These are phyloP conservation scores for Aegilops umbellulata DNA, from an alignment of 176 grass and related monocot genomes.

Conservation along the genomic window DNA sequence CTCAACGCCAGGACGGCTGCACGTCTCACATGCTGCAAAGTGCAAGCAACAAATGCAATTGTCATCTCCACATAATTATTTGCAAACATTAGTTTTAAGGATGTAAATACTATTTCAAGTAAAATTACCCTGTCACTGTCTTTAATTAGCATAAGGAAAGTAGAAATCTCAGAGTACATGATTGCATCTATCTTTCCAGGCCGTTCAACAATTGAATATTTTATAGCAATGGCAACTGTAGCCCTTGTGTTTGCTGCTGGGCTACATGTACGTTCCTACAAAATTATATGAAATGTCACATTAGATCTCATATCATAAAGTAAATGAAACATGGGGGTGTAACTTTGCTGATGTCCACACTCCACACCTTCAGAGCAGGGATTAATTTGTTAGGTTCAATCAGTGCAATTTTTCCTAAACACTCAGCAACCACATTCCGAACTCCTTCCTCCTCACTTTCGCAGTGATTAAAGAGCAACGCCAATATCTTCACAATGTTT, in stretches of 20 bases:
- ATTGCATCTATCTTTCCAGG: constrained; percentile 11
- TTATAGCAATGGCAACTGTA: constrained; percentile 20
- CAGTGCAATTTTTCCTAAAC: constrained; percentile 14
- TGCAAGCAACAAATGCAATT: background rate
- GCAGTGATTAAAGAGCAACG: constrained; percentile 15
- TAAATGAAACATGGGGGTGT: background rate
- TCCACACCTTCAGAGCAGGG: constrained; percentile 9
- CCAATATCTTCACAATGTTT: constrained; percentile 18
- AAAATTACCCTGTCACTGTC: constrained; percentile 4
- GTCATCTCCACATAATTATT: background rate
- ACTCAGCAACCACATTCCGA: constrained; percentile 13
- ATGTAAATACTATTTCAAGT: constrained; percentile 5
- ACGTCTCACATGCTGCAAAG: constrained; percentile 2
- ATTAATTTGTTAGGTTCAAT: constrained; percentile 14
- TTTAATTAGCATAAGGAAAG: constrained; percentile 21
- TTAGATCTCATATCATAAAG: constrained; percentile 2
- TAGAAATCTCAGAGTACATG: constrained; percentile 16
- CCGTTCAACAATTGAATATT: constrained; percentile 15
- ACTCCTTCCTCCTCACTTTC: constrained; percentile 24
- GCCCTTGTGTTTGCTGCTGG: constrained; percentile 24
- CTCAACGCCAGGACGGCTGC: constrained; percentile 4
- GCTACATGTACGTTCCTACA: constrained; percentile 3
- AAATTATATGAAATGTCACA: background rate
- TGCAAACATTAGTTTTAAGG: background rate
- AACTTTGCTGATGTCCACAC: background rate